Evolutionary conservation across 73 alveolate species (phyloP).

Genomic region (Diophrys sp.): DNA sequence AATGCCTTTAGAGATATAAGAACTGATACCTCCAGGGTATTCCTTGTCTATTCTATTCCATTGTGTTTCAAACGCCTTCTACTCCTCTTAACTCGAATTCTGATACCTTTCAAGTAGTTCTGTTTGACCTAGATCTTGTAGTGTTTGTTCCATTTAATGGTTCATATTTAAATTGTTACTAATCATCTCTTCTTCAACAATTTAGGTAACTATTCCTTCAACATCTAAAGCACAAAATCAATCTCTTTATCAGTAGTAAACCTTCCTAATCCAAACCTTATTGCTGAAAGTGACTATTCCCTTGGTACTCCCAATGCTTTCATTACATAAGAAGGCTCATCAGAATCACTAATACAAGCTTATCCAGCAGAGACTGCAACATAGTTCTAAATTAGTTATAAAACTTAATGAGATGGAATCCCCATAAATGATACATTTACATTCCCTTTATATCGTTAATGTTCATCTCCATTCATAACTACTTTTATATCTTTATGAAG

Average conservation of each 20-base stretch:
- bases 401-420: conserved; percentile 80
- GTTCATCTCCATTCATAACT: conserved; percentile 12
- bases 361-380: conserved; percentile 89
- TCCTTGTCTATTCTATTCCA: not conserved
- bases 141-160: too few species aligned
- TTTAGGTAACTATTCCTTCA: not conserved
- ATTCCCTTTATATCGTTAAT: conserved; percentile 58
- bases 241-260: conserved; percentile 73
- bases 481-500: not conserved
- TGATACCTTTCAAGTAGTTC: too few species aligned
- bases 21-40: too few species aligned
- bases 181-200: conserved; percentile 1
- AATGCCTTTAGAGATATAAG: too few species aligned
- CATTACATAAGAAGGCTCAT: conserved; percentile 84
- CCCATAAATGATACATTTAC: conserved; percentile 76
- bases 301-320: conserved; percentile 78
- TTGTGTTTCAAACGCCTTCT: not conserved
- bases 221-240: conserved; percentile 29
- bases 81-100: not conserved
- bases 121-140: too few species aligned
- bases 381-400: conserved; percentile 53
- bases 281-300: conserved; percentile 69
- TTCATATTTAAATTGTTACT: too few species aligned
- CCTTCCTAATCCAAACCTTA: conserved; percentile 82
- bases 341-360: conserved; percentile 81